Percentiles rank a stretch among this genome's conserved stretches.
Evolutionary conservation across 176 grass and related monocot species (phyloP).

Genomic region (Juncus inflexus): DNA sequence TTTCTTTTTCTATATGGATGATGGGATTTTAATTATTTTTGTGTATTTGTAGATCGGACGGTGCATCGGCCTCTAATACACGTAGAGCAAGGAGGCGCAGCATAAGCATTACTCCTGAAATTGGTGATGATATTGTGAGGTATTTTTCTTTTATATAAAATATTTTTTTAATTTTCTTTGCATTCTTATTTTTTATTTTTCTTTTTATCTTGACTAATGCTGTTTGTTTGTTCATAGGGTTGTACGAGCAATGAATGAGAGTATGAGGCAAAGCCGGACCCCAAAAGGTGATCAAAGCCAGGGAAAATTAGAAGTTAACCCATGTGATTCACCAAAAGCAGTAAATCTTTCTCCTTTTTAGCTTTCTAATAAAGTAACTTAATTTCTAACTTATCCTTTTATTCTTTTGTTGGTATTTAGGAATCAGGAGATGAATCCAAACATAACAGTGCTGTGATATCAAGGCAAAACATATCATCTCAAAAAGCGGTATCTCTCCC

Average conservation of each 20-base stretch:
- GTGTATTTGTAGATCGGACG: constrained; percentile 72
- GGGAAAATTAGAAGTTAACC: constrained; percentile 39
- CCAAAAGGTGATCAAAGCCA: constrained; percentile 44
- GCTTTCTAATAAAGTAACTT: constrained; percentile 19
- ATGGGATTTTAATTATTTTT: constrained; percentile 19
- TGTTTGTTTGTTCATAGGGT: constrained; percentile 43
- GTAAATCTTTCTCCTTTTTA: constrained; percentile 28
- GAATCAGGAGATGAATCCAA: constrained; percentile 36
- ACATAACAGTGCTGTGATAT: constrained; percentile 40
- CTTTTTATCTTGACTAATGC: not conserved
- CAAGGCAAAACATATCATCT: constrained; percentile 51
- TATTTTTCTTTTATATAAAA: constrained; percentile 29
- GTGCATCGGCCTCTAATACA: constrained; percentile 72
- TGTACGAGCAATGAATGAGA: constrained; percentile 88
- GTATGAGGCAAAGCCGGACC: constrained; percentile 60
- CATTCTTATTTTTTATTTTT: not conserved
- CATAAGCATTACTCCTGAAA: constrained; percentile 88
- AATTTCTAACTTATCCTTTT: constrained; percentile 16
- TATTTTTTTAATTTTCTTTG: constrained; percentile 6
- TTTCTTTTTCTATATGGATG: constrained; percentile 4
- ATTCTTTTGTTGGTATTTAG: constrained; percentile 36
- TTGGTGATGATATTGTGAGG: constrained; percentile 97
- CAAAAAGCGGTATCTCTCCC: constrained; percentile 89
- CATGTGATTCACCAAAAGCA: constrained; percentile 47
- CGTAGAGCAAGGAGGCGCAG: constrained; percentile 51